Evolutionary conservation across 2,329 filamentous ascomycete genomes (phyloP), one percentile per base, ranked within the genome.

Genomic region (Coleophoma eucalyptorum): DNA sequence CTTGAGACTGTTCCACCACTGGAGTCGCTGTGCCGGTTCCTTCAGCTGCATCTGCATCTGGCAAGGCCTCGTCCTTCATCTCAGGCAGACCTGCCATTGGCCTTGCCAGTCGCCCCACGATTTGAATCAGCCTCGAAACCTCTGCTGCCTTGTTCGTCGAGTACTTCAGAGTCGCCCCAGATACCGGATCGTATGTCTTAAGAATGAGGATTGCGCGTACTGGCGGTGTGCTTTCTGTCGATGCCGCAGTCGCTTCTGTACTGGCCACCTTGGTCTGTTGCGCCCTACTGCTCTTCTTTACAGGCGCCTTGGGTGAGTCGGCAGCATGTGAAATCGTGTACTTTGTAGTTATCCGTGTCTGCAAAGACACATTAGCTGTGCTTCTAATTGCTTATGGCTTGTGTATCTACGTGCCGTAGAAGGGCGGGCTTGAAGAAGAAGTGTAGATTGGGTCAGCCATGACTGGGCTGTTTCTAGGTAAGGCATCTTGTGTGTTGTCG

Each of bases 301-400:
- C 37, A 31, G 16, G 44, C 43, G 45, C 53, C 33, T 53, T 35
- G 34, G 54, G 52, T 32, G 55, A 54, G 5, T 53, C 68, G 65
- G 42, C 62, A 58, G 44, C 63, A 45, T 77, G 74, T 33, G 76
- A 73, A 67, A 93, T 84, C 67, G 83, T 86, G 82, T 97, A 99
- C 77, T 89, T 91, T 57, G 92, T 96, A 59, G 90, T 95, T 73
- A 97, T 90, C 65, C 85, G 83, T 44, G 93, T 92, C 92, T 97
- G 64, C 18, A 19, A 42, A 26, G 50, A 19, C 46, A 51, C 58
- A 53, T 52, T 50, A 46, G 53, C 43, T 51, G 54, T 34, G 44
- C 50, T 33, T 38, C 16, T 4, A n/a, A n/a, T 6, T 38, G 13
- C 13, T 38, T 38, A 6, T 38, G 50, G 41, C 32, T 33, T 48